These are phyloP conservation scores for Pichia terricola DNA, from an alignment of 1,139 yeast genomes.

Conservation along the genomic window DNA sequence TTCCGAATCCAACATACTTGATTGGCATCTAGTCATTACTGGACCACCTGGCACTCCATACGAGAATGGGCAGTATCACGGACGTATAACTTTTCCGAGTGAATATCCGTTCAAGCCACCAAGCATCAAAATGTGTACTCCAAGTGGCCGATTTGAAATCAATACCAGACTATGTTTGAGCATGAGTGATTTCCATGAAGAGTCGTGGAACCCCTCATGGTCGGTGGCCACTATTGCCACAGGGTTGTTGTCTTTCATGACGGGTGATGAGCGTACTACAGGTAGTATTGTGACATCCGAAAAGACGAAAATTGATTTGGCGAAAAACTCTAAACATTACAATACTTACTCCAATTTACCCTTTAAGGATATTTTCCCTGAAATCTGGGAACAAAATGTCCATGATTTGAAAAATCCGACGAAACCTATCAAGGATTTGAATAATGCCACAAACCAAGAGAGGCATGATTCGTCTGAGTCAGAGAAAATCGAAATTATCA, in stretches of 20 bases:
- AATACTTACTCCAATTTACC: conserved; percentile 44
- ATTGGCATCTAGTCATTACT: conserved; percentile 70
- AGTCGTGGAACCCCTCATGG: conserved; percentile 95
- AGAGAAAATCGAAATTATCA: conserved; percentile 23
- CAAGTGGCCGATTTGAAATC: conserved; percentile 66
- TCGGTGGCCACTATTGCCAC: conserved; percentile 77
- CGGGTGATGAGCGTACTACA: conserved; percentile 47
- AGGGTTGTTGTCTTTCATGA: conserved; percentile 83
- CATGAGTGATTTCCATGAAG: conserved; percentile 91
- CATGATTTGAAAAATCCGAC: conserved; percentile 12
- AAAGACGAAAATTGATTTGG: conserved; percentile 34
- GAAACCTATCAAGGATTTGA: conserved; percentile 2
- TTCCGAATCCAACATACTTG: conserved; percentile 64
- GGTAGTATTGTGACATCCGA: conserved; percentile 50
- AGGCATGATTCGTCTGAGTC: too few relatives aligned
- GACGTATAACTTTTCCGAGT: conserved; percentile 70
- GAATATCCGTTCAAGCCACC: conserved; percentile 94
- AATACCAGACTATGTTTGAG: conserved; percentile 75
- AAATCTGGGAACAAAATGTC: conserved; percentile 43
- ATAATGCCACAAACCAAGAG: too few relatives aligned
- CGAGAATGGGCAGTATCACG: conserved; percentile 83
- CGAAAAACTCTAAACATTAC: conserved; percentile 52
- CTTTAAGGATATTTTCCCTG: conserved; percentile 62
- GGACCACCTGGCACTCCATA: conserved; percentile 81
- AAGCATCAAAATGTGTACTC: conserved; percentile 80